Percentiles rank a stretch among this genome's conserved stretches.
These are phyloP conservation scores for Camellia granthamiana DNA, from an alignment of 148 eudicot species.

Conservation along the genomic window DNA sequence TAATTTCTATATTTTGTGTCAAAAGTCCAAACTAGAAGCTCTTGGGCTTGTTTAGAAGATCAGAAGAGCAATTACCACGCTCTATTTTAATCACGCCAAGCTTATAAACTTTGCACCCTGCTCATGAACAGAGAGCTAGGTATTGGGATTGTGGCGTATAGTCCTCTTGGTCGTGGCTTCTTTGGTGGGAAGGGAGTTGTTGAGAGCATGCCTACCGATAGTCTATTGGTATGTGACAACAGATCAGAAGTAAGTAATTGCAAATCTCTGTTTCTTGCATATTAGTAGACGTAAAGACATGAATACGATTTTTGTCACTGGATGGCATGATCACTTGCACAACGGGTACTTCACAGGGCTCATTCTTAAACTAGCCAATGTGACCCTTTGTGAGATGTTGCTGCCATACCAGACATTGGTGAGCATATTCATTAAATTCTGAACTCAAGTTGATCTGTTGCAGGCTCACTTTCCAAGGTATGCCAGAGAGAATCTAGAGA, in stretches of 20 bases:
- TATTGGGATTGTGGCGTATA: slow-evolving; percentile 26
- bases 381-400: no score
- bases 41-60: neutral
- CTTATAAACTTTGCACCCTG: neutral
- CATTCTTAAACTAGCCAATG: no score
- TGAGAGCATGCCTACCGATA: neutral
- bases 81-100: neutral
- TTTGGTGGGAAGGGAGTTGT: slow-evolving; percentile 8
- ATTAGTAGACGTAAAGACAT: neutral
- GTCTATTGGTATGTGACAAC: neutral
- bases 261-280: neutral
- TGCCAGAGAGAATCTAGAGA: slow-evolving; percentile 15
- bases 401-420: neutral
- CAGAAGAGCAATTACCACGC: neutral
- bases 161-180: slow-evolving; percentile 29
- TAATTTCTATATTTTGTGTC: neutral
- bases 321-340: no score
- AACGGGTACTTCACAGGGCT: no score
- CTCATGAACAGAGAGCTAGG: slow-evolving; percentile 17
- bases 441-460: neutral
- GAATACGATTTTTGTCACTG: neutral
- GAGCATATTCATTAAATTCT: neutral
- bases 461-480: slow-evolving; percentile 20
- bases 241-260: neutral
- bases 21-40: neutral